These are phyloP conservation scores for Theobroma cacao DNA, from an alignment of 345 rosid genomes.

Conservation along the genomic window DNA sequence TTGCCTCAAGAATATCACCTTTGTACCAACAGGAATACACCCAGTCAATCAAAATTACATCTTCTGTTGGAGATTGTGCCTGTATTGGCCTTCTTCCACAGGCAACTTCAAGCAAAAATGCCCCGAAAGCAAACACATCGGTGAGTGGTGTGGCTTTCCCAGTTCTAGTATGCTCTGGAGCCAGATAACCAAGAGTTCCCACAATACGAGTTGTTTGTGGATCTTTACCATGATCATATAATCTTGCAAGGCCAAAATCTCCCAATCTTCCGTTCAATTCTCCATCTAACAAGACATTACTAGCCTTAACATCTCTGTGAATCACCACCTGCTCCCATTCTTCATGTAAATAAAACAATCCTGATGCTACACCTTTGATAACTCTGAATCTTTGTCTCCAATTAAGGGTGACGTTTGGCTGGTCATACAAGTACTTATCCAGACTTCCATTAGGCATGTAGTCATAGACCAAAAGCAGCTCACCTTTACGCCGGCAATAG, in stretches of 20 bases:
- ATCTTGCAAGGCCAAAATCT: slow-evolving; percentile 62
- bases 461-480: slow-evolving; percentile 56
- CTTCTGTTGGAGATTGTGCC: slow-evolving; percentile 15
- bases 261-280: slow-evolving; percentile 55
- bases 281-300: slow-evolving; percentile 56
- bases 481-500: slow-evolving; percentile 54
- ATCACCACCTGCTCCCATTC: slow-evolving; percentile 66
- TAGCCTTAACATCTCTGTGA: slow-evolving; percentile 63
- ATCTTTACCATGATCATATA: slow-evolving; percentile 52
- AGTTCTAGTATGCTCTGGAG: slow-evolving; percentile 51
- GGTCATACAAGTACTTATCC: slow-evolving; percentile 46
- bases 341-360: slow-evolving; percentile 50
- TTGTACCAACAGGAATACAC: slow-evolving; percentile 36
- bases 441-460: slow-evolving; percentile 62
- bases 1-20: slow-evolving; percentile 36
- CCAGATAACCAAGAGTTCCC: slow-evolving; percentile 59
- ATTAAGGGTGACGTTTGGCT: slow-evolving; percentile 35
- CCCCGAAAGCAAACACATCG: slow-evolving; percentile 57
- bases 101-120: slow-evolving; percentile 54
- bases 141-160: slow-evolving; percentile 51
- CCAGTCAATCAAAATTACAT: slow-evolving; percentile 37
- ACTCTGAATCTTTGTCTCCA: slow-evolving; percentile 53
- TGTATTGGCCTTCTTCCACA: slow-evolving; percentile 51
- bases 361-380: slow-evolving; percentile 54
- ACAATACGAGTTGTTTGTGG: slow-evolving; percentile 52